Base-by-base conservation (phyloP, 2,329 filamentous ascomycete genomes). In the Fusarium devonianum region DNA sequence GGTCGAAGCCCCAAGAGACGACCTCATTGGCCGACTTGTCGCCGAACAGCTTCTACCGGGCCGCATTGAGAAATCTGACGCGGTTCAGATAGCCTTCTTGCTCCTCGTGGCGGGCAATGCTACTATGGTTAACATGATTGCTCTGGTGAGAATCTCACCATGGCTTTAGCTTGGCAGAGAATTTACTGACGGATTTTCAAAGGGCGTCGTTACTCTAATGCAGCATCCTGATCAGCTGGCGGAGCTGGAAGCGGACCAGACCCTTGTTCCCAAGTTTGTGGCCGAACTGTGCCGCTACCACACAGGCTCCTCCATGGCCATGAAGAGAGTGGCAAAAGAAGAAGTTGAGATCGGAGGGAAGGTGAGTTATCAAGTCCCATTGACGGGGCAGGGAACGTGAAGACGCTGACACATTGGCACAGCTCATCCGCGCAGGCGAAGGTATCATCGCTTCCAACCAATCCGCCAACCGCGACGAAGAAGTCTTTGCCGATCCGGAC, bases 21-120 rank as follows among this genome's bases (percentile, higher is more conserved):
- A 79, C 48, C 61, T 80, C 7, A 74, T 79, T 58, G 76, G 73
- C 64, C 72, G 72, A 21, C 67, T 76, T 30, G 71, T 70, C 13
- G 67, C 67, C 2, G 69, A 77, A 38, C 73, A 77, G 33, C 65
- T 74, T 7, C 68, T 67, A 32, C 57, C 69, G 0, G 74, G 74
- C 0, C 66, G 71, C 33, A 69, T 75, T 8, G 65, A 67, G 3
- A 73, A 71, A 56, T 65, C 69, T 1, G 74, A 76, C 39, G 70
- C 72, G 1, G 67, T 78, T 3, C 75, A 78, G 45, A 76, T 79
- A 33, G 75, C 76, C 0, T 79, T 80, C 19, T 63, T 80, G 5
- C 66, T 79, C n/a, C 70, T 80, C 2, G 76, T 78, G 2, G 77
- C 78, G 0, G 77, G 77, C 3, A 80, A 80, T 25, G 78, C 77